These are phyloP conservation scores for Ramalina peruviana DNA, from an alignment of 495 filamentous ascomycete species.

Conservation along the genomic window DNA sequence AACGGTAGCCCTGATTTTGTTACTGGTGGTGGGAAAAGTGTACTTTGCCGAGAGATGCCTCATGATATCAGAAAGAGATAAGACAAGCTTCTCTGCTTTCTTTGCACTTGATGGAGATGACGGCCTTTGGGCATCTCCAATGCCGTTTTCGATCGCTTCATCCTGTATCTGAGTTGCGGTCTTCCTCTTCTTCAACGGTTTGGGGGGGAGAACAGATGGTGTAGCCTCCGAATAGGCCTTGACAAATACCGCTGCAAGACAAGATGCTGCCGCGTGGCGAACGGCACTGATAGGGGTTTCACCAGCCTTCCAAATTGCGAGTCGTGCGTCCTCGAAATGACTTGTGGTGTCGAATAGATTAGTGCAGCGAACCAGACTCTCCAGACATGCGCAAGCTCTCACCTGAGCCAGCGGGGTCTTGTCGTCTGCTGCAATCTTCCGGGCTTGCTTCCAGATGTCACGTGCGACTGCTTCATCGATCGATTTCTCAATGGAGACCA, in stretches of 20 bases:
- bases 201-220: constrained; percentile 39
- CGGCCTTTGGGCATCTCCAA: constrained; percentile 56
- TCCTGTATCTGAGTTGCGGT: constrained; percentile 51
- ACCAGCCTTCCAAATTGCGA: constrained; percentile 66
- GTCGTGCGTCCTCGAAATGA: constrained; percentile 80
- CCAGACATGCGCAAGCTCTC: constrained; percentile 67
- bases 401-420: constrained; percentile 73
- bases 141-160: constrained; percentile 58
- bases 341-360: constrained; percentile 75
- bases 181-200: constrained; percentile 61
- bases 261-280: constrained; percentile 76
- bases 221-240: constrained; percentile 60
- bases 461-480: constrained; percentile 74
- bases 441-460: constrained; percentile 86
- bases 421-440: constrained; percentile 61
- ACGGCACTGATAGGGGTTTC: constrained; percentile 63
- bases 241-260: constrained; percentile 62
- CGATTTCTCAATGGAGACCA: constrained; percentile 54
- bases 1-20: constrained; percentile 68
- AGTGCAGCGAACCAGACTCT: constrained; percentile 54
- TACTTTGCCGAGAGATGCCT: constrained; percentile 74
- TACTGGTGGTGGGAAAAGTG: constrained; percentile 62
- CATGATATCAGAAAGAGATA: constrained; percentile 68
- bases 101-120: constrained; percentile 46
- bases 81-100: constrained; percentile 51